Evolutionary conservation across 2,329 filamentous ascomycete genomes (phyloP).

Genomic region (Whalleya microplaca): DNA sequence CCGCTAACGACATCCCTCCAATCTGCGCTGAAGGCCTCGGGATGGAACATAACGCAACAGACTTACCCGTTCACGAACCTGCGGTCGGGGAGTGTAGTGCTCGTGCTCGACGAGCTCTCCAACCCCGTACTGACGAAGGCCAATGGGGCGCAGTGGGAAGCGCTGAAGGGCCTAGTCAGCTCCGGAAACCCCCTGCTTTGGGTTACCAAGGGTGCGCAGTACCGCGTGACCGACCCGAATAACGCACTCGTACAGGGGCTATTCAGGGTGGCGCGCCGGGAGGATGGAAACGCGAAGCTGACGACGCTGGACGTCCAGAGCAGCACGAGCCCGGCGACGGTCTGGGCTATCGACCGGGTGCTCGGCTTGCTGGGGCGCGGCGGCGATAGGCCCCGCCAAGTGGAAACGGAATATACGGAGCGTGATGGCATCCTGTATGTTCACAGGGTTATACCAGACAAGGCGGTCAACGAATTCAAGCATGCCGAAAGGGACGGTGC

Average conservation of each 20-base stretch:
- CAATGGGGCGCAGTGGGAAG: slow-evolving; percentile 23
- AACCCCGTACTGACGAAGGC: slow-evolving; percentile 8
- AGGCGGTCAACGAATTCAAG: slow-evolving; percentile 25
- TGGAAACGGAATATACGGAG: slow-evolving; percentile 35
- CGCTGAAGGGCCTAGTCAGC: slow-evolving; percentile 27
- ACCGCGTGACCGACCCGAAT: slow-evolving; percentile 26
- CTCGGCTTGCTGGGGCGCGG: slow-evolving; percentile 6
- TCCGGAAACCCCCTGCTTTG: slow-evolving; percentile 27
- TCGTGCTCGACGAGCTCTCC: slow-evolving; percentile 14
- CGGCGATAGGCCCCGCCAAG: too few species aligned
- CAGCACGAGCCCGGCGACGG: slow-evolving; percentile 14
- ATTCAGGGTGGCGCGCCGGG: slow-evolving; percentile 28
- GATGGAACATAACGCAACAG: too few species aligned
- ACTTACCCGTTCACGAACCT: too few species aligned
- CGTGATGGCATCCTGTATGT: slow-evolving; percentile 32
- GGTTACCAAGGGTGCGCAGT: slow-evolving; percentile 32
- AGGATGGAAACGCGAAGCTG: slow-evolving; percentile 16
- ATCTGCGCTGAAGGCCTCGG: too few species aligned
- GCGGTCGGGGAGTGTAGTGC: neutral
- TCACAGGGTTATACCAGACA: slow-evolving; percentile 33
- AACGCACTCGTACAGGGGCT: slow-evolving; percentile 26
- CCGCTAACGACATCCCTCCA: too few species aligned
- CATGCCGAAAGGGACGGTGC: slow-evolving; percentile 6
- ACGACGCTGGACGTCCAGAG: slow-evolving; percentile 24
- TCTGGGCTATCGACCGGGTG: slow-evolving; percentile 19